A percentile compares a stretch with the other conserved stretches of the same genome.
phyloP scores from a whole-genome alignment of 768 basidiomycete species.

The Calocybe cyanea region DNA sequence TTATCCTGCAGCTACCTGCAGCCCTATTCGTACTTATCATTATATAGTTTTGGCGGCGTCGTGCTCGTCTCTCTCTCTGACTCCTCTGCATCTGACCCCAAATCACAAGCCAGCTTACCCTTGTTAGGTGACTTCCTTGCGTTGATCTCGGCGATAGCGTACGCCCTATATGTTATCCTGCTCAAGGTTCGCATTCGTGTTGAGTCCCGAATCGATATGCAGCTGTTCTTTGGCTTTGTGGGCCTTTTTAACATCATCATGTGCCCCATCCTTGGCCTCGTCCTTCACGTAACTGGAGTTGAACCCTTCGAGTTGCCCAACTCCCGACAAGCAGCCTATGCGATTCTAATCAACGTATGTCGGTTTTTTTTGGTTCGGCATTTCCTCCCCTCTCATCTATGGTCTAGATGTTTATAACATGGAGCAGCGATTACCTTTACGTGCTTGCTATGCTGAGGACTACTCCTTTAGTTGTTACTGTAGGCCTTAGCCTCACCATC shows the following conservation, averaged over 20 bases:
- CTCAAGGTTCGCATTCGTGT: conserved; percentile 74
- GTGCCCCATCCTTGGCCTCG: conserved; percentile 64
- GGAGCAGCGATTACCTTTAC: conserved; percentile 83
- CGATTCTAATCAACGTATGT: conserved; percentile 38
- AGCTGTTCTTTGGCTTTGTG: conserved; percentile 85
- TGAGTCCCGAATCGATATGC: conserved; percentile 81
- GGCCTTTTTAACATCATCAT: conserved; percentile 71
- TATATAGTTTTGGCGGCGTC: conserved; percentile 72
- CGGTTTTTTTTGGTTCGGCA: background rate
- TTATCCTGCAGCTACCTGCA: background rate
- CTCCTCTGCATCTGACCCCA: conserved; percentile 27
- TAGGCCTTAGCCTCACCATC: conserved; percentile 91
- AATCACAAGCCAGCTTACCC: conserved; percentile 21
- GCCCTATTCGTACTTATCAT: conserved; percentile 1
- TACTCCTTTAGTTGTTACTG: conserved; percentile 87
- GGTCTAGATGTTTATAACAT: conserved; percentile 74
- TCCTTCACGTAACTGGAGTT: conserved; percentile 61
- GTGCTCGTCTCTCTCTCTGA: conserved; percentile 88
- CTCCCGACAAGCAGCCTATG: conserved; percentile 28
- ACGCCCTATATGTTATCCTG: conserved; percentile 75
- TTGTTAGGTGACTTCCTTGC: conserved; percentile 81
- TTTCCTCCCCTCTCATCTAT: background rate
- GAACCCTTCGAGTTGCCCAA: conserved; percentile 65
- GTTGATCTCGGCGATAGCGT: conserved; percentile 70
- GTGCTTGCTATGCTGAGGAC: conserved; percentile 95